Conservation (phyloP, 2,329 filamentous ascomycete species). For the Emergomyces pasteurianus region DNA sequence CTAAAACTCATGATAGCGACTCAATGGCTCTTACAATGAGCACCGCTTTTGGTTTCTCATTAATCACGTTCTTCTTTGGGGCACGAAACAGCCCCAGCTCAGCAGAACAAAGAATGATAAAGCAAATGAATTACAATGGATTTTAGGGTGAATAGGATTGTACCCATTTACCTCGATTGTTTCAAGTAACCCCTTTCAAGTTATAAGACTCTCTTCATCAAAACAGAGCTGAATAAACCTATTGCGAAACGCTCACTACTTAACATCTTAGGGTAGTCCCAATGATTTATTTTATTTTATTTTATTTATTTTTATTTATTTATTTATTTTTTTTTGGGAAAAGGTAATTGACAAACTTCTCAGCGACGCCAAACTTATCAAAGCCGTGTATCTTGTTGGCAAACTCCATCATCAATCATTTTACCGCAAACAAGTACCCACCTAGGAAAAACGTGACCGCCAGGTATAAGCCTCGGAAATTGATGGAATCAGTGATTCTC, state of each 20-base stretch:
- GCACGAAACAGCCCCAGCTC: not conserved
- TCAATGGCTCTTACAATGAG: not conserved
- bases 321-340: not conserved
- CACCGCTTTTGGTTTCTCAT: not conserved
- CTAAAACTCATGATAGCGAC: not conserved
- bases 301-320: not conserved
- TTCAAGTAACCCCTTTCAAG: not conserved
- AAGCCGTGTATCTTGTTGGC: not conserved
- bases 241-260: not conserved
- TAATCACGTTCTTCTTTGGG: not conserved
- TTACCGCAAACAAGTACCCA: not conserved
- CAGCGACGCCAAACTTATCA: too few relatives aligned
- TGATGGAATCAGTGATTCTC: not conserved
- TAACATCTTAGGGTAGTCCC: not conserved
- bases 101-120: not conserved
- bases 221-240: not conserved
- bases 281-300: not conserved
- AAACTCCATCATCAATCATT: not conserved
- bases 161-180: not conserved
- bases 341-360: not conserved
- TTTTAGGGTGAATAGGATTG: not conserved
- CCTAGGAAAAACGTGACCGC: not conserved
- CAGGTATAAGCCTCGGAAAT: not conserved
- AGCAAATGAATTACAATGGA: not conserved
- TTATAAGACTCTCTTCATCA: not conserved